Base-by-base conservation (phyloP, 345 rosid species). In the Boechera retrofracta region DNA sequence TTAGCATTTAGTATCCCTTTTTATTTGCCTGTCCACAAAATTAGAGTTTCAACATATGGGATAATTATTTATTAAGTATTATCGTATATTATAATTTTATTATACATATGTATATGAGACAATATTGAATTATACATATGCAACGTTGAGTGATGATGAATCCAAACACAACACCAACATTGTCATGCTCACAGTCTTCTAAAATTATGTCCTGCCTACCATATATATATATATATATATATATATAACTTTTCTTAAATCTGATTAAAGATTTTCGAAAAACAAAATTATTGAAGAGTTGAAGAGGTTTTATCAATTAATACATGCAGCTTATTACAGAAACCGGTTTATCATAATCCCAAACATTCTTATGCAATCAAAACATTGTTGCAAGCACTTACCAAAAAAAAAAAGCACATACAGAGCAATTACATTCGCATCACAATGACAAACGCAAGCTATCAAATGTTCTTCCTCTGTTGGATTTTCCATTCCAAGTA, bases 401-500 rank as follows among this genome's bases (percentile, higher is more conserved):
- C 18, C 24, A 21, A 21, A 13, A 13, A 1, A 5, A 15, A 12
- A 55, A 15, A 12, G 44, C 35, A 29, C 57, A 26, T 45, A n/a
- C 6, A 45, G 39, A 45, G 31, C 35, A 59, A 11, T 5, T 2
- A 33, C 41, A 67, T 52, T 76, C 58, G 54, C 75, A 63, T 35
- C 4, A 51, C 7, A 42, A 39, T 39, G 9, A 62, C 44, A 55
- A 53, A 62, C 24, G n/a, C 1, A 63, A 16, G 71, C 41, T 2
- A 28, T 45, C 29, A 77, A 29, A 65, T 9, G 21, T 64, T 64
- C 38, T 64, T 64, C 41, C 44, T 60, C 70, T 64, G 49, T 26
- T 16, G 45, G 44, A 85, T 55, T 76, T 60, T 81, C 88, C 87
- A 82, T 28, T 83, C 67, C 44, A 94, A 69, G 86, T 89, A 90